Base-by-base conservation (phyloP, 805 yeast species). In the Candida peoriensis region DNA sequence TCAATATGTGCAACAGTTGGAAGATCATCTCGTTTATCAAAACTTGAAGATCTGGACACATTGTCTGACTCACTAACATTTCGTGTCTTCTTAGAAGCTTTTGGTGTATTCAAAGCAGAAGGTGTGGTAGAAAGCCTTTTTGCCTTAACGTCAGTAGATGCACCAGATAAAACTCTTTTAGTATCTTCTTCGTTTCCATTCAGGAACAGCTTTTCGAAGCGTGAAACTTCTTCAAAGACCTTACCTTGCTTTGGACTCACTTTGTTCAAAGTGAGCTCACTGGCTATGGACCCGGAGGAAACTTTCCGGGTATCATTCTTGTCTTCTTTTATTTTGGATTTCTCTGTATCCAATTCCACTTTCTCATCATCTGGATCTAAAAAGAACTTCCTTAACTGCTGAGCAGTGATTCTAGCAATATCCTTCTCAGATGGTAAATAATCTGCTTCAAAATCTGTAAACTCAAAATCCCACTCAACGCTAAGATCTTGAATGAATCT, bases 341-440 rank as follows among this genome's bases (percentile, higher is more conserved):
- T 25, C 20, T 25, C n/a, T n/a, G n/a, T n/a, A n/a, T n/a, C n/a
- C n/a, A 33, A 46, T 36, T 33, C 36, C 29, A 49, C 45, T 47
- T 36, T 50, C 29, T 44, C 55, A 21, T 42, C 54, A 26, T 65
- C 58, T 37, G 68, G 70, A 36, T 78, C 88, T 49, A 74, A 60
- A 46, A 90, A 78, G 32, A 89, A 68, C 45, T 80, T 82, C 41
- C 79, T 76, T 49, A 90, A 63, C 53, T 90, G 97, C 47, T 81
- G 80, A 4, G 95, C 83, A 2, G 98, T 89, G 28, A 93, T 84
- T 43, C 86, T 70, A 5, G 95, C 79, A 46, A 93, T 84, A 68
- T 93, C 98, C 50, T 81, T 85, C 56, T 93, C 97, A 8, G 95
- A 78, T 1, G 97, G 97, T 40, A 90, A 70, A 52, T 73, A 93